A percentile compares a stretch with the other conserved stretches of the same genome.
These are phyloP conservation scores for Endothia cerciana DNA, from an alignment of 2,329 filamentous ascomycete species.

Conservation along the genomic window DNA sequence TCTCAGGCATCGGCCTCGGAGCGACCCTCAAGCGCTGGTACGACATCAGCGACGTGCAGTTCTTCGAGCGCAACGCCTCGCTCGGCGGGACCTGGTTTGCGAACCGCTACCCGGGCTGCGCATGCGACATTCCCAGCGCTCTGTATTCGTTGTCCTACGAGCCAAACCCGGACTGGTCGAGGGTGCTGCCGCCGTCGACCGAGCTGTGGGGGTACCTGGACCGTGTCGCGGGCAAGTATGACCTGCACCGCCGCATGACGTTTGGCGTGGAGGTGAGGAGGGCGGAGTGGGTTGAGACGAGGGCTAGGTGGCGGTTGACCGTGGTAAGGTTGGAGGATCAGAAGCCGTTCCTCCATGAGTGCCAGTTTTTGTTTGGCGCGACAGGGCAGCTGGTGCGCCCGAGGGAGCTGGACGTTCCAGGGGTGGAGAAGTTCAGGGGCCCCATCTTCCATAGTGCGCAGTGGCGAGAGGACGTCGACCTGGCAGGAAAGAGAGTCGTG, in stretches of 20 bases:
- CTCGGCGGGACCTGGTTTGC: constrained; percentile 68
- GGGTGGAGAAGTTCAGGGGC: constrained; percentile 37
- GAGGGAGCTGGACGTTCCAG: constrained; percentile 39
- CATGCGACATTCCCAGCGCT: constrained; percentile 62
- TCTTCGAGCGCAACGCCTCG: constrained; percentile 62
- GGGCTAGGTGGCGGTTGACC: constrained; percentile 41
- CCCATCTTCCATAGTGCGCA: constrained; percentile 39
- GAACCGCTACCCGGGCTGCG: constrained; percentile 62
- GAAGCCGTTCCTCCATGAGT: constrained; percentile 40
- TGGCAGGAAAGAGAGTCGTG: constrained; percentile 38
- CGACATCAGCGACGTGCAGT: constrained; percentile 59
- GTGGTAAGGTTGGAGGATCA: constrained; percentile 35
- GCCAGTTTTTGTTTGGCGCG: constrained; percentile 44
- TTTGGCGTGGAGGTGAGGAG: constrained; percentile 44
- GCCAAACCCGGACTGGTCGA: constrained; percentile 63
- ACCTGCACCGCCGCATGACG: constrained; percentile 43
- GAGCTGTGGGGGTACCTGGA: constrained; percentile 64
- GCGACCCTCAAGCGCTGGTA: constrained; percentile 61
- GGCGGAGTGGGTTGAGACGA: constrained; percentile 44
- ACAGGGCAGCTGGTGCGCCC: constrained; percentile 41
- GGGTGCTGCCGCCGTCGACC: constrained; percentile 56
- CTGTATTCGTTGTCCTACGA: constrained; percentile 66
- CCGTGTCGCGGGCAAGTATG: constrained; percentile 51
- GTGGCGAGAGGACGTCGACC: constrained; percentile 35
- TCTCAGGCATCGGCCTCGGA: constrained; percentile 65